phyloP scores from a whole-genome alignment of 1,139 yeast species.

The Blastobotrys aristatus region DNA sequence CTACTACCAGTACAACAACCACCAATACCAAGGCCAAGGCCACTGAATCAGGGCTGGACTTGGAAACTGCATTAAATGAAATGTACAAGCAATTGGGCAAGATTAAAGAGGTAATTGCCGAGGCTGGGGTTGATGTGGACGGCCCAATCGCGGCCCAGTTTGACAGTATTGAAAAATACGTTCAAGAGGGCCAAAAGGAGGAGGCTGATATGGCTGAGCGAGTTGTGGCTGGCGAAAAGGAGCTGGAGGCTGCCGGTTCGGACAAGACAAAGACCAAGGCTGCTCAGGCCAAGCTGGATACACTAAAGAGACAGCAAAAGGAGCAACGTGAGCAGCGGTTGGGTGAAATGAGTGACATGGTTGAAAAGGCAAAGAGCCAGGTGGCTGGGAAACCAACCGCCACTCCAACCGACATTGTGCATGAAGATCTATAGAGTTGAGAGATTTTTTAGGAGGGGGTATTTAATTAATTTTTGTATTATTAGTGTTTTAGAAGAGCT shows the following conservation, averaged over 20 bases:
- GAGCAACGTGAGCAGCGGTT: background rate
- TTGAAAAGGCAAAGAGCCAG: constrained; percentile 21
- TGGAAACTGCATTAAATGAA: constrained; percentile 1
- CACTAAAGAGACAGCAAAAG: constrained; percentile 2
- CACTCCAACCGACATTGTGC: constrained; percentile 2
- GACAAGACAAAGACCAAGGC: constrained; percentile 7
- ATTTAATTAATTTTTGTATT: background rate
- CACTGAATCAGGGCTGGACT: background rate
- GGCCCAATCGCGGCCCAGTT: constrained; percentile 1
- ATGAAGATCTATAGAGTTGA: constrained; percentile 12
- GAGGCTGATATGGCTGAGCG: background rate
- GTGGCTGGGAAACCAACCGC: background rate
- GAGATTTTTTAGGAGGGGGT: background rate
- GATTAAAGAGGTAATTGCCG: constrained; percentile 4
- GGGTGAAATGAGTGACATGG: constrained; percentile 21
- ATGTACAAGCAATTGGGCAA: constrained; percentile 8
- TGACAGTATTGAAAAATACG: constrained; percentile 11
- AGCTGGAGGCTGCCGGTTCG: constrained; percentile 1
- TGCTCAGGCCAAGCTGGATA: constrained; percentile 6
- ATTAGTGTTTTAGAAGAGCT: background rate
- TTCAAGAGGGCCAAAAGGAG: constrained; percentile 7
- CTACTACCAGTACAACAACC: background rate
- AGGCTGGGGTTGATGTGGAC: constrained; percentile 11
- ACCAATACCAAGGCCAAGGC: background rate
- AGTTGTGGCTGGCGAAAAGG: background rate